phyloP scores from a whole-genome alignment of 441 rosid genomes.

The Mallotus repandus region DNA sequence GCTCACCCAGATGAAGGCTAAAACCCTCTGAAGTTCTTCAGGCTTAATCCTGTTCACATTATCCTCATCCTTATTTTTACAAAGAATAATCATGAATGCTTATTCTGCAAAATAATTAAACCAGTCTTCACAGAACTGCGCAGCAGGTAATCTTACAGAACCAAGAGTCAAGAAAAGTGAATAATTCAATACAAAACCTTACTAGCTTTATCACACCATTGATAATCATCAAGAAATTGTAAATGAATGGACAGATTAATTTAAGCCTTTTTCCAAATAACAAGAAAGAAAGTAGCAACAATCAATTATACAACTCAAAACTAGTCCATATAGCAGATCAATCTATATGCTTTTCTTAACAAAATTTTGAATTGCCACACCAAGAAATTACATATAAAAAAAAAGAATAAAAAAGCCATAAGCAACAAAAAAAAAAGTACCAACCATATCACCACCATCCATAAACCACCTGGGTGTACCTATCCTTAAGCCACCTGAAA shows the following conservation, averaged over 20 bases:
- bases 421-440: neutral
- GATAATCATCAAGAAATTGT: conserved; percentile 2
- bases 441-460: conserved; percentile 69
- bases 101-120: neutral
- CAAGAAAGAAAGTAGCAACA: neutral
- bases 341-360: neutral
- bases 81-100: too few species aligned
- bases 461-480: conserved; percentile 60
- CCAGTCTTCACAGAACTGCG: neutral
- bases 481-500: conserved; percentile 80
- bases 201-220: neutral
- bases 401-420: neutral
- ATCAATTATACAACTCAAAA: conserved; percentile 14
- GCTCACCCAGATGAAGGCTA: too few species aligned
- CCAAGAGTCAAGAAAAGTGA: neutral
- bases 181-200: neutral
- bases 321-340: conserved; percentile 19
- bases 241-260: conserved; percentile 10
- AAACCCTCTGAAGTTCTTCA: neutral
- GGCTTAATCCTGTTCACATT: neutral
- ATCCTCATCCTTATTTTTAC: neutral
- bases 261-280: conserved; percentile 6
- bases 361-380: conserved; percentile 9
- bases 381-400: conserved; percentile 24
- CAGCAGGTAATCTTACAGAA: neutral